Evolutionary conservation across 768 basidiomycete species (phyloP).

Genomic region (Trametes gibbosa): DNA sequence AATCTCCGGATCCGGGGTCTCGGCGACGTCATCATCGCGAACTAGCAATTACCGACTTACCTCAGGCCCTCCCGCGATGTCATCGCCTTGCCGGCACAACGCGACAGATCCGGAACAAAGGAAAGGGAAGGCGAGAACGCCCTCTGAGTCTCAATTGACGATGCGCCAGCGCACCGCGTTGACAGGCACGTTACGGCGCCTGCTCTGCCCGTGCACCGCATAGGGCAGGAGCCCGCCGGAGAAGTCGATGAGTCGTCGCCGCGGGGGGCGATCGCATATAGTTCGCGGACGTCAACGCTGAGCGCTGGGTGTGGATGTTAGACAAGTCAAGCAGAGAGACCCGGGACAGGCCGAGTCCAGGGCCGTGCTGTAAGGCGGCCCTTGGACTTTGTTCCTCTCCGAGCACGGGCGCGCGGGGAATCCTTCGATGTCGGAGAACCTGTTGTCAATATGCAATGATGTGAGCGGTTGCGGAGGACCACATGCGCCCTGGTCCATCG

Average conservation of each 20-base stretch:
- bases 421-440: too few relatives aligned
- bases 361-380: not conserved
- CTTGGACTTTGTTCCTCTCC: not conserved
- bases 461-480: too few relatives aligned
- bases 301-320: too few relatives aligned
- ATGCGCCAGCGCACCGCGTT: not conserved
- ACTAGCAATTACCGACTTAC: too few relatives aligned
- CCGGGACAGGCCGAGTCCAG: not conserved
- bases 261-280: too few relatives aligned
- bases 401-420: too few relatives aligned
- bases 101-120: not conserved
- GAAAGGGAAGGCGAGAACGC: not conserved
- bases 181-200: conserved; percentile 1
- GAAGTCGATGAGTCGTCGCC: not conserved
- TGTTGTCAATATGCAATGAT: too few relatives aligned
- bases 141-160: too few relatives aligned
- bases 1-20: not conserved
- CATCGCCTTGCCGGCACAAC: not conserved
- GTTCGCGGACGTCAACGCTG: not conserved
- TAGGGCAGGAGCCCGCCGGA: not conserved
- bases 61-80: not conserved
- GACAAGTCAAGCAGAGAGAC: not conserved
- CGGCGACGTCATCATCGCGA: not conserved
- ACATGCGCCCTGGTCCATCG: too few relatives aligned
- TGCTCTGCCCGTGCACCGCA: not conserved